Evolutionary conservation across 768 basidiomycete genomes (phyloP).

Genomic region (Suillus ampliporus): DNA sequence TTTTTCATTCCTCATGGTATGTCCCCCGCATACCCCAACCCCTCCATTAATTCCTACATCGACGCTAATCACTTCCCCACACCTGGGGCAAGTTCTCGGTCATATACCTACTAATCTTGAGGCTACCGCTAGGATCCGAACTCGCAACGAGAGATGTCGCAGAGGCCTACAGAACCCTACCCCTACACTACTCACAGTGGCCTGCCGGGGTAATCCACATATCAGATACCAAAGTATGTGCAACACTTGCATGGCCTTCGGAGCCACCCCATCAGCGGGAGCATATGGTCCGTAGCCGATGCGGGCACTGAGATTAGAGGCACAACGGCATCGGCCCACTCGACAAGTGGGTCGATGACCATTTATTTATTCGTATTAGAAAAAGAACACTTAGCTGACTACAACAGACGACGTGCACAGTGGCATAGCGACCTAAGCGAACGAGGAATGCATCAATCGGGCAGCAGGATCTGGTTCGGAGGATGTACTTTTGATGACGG

Average conservation of each 20-base stretch:
- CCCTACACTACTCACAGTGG: conserved; percentile 31
- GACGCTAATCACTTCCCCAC: conserved; percentile 41
- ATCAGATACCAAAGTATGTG: conserved; percentile 24
- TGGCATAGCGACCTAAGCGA: background rate
- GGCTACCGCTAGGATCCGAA: conserved; percentile 40
- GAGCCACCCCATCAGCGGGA: conserved; percentile 30
- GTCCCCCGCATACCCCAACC: background rate
- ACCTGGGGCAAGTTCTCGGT: conserved; percentile 49
- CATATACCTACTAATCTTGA: conserved; percentile 29
- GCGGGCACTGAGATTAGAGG: conserved; percentile 31
- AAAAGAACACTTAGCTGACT: background rate
- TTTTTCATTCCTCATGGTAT: conserved; percentile 36
- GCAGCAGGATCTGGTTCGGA: conserved; percentile 33
- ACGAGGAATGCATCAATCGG: conserved; percentile 12
- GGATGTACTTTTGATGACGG: conserved; percentile 7
- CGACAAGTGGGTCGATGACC: conserved; percentile 10
- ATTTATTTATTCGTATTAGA: conserved; percentile 13
- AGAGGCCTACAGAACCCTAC: conserved; percentile 34
- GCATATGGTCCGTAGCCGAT: conserved; percentile 34
- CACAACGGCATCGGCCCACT: conserved; percentile 31
- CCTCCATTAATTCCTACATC: conserved; percentile 43
- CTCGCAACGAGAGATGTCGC: conserved; percentile 33
- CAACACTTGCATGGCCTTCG: conserved; percentile 35
- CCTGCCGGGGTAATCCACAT: conserved; percentile 25
- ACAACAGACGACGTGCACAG: background rate